Evolutionary conservation across 768 basidiomycete genomes (phyloP).

Genomic region (Pleurotus djamor): DNA sequence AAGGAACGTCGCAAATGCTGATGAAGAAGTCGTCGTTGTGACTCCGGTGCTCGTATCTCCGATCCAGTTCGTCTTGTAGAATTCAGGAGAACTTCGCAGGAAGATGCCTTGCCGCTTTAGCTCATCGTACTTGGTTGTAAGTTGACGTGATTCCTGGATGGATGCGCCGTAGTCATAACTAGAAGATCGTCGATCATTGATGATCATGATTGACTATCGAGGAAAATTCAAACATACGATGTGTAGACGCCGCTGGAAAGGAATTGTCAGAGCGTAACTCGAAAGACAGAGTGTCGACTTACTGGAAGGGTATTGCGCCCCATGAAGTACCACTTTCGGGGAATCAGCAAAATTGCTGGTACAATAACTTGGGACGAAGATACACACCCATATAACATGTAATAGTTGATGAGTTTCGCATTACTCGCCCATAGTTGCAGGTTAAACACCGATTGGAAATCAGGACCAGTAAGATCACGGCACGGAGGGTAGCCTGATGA

Average conservation of each 20-base stretch:
- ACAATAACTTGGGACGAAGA: background rate
- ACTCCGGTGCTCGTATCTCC: slow-evolving; percentile 55
- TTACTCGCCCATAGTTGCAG: slow-evolving; percentile 77
- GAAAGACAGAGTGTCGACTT: slow-evolving; percentile 48
- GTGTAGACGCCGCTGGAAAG: background rate
- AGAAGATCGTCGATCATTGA: slow-evolving; percentile 11
- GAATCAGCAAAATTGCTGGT: background rate
- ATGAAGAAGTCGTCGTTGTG: slow-evolving; percentile 37
- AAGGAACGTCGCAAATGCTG: slow-evolving; percentile 56
- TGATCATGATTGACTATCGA: slow-evolving; percentile 6
- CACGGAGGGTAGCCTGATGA: slow-evolving; percentile 61
- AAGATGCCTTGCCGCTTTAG: slow-evolving; percentile 79
- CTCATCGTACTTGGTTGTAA: slow-evolving; percentile 72
- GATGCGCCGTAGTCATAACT: slow-evolving; percentile 84
- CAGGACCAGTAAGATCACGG: slow-evolving; percentile 61
- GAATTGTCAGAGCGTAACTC: background rate
- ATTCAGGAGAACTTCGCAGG: slow-evolving; percentile 74
- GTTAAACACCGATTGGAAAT: slow-evolving; percentile 81
- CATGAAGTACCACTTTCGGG: slow-evolving; percentile 73
- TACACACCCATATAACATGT: slow-evolving; percentile 77
- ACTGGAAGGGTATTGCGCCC: slow-evolving; percentile 79
- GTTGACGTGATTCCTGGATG: slow-evolving; percentile 63
- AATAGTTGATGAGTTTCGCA: slow-evolving; percentile 79
- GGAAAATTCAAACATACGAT: background rate
- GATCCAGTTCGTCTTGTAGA: slow-evolving; percentile 78